Evolutionary conservation across 768 basidiomycete genomes (phyloP).

Genomic region (Hydnum rufescens): DNA sequence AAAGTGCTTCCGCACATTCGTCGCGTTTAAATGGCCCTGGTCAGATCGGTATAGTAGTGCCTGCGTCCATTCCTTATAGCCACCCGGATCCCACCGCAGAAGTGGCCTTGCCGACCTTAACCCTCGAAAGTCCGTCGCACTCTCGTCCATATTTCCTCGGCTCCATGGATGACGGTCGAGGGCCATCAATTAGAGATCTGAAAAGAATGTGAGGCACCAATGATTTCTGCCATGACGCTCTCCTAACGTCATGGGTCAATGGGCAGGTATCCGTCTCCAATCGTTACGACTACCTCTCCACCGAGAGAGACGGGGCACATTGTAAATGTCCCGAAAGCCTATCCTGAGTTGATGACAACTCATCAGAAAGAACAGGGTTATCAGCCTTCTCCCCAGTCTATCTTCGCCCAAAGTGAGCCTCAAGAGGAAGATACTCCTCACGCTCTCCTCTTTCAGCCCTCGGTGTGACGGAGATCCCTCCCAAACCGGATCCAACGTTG

Average conservation of each 20-base stretch:
- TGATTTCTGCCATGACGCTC: not conserved
- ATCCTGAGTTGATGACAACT: conserved; percentile 42
- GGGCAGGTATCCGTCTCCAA: conserved; percentile 15
- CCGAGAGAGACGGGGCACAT: conserved; percentile 18
- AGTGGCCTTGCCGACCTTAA: too few species aligned
- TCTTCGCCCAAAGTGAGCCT: conserved; percentile 27
- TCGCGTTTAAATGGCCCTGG: too few species aligned
- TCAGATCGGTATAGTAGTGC: too few species aligned
- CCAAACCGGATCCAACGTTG: not conserved
- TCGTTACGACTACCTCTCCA: conserved; percentile 56
- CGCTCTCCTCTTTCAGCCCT: conserved; percentile 3
- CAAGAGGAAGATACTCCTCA: not conserved
- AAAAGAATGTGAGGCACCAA: not conserved
- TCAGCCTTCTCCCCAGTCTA: conserved; percentile 53
- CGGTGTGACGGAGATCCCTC: not conserved
- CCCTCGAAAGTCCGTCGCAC: conserved; percentile 43
- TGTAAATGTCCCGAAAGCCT: not conserved
- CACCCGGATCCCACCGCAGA: too few species aligned
- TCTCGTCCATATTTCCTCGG: conserved; percentile 10
- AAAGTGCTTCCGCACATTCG: too few species aligned
- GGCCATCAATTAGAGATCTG: not conserved
- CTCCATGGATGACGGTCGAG: not conserved
- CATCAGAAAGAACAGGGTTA: conserved; percentile 68
- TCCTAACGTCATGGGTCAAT: not conserved
- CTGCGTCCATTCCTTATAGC: too few species aligned